Evolutionary conservation across 1,284 basidiomycete genomes (phyloP).

Genomic region (Taiwanofungus camphoratus): DNA sequence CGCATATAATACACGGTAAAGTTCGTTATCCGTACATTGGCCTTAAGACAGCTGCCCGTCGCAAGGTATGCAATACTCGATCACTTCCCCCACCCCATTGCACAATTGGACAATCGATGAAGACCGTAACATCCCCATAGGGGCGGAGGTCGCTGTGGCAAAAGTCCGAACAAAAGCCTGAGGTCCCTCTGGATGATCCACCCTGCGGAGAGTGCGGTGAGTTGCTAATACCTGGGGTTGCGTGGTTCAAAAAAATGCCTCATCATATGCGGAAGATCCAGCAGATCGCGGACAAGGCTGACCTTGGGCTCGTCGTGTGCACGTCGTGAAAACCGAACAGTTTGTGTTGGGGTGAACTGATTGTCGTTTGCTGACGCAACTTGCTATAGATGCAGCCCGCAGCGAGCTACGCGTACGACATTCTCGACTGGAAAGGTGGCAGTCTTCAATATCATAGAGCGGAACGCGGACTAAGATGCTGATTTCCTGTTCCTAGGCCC

Average conservation of each 20-base stretch:
- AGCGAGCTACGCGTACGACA: conserved; percentile 32
- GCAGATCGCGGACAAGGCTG: conserved; percentile 37
- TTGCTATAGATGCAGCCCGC: conserved; percentile 38
- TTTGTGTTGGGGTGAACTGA: conserved; percentile 19
- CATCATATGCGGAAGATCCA: conserved; percentile 37
- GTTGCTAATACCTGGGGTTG: conserved; percentile 49
- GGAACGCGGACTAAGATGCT: conserved; percentile 34
- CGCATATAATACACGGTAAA: no score
- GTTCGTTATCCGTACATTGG: no score
- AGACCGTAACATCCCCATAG: background rate
- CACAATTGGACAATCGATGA: no score
- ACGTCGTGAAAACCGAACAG: conserved; percentile 44
- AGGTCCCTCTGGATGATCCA: conserved; percentile 36
- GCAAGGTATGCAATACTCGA: no score
- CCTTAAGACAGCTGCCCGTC: no score
- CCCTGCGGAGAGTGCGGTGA: conserved; percentile 45
- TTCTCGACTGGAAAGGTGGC: conserved; percentile 40
- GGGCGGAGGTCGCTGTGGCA: conserved; percentile 26
- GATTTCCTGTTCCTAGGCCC: conserved; percentile 45
- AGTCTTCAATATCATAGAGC: conserved; percentile 53
- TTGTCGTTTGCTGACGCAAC: background rate
- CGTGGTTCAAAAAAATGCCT: conserved; percentile 56
- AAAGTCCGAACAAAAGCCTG: conserved; percentile 28
- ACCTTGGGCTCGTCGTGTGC: conserved; percentile 52
- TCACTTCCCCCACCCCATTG: no score